phyloP scores from a whole-genome alignment of 306 rosid species.

The Cucumis melo region DNA sequence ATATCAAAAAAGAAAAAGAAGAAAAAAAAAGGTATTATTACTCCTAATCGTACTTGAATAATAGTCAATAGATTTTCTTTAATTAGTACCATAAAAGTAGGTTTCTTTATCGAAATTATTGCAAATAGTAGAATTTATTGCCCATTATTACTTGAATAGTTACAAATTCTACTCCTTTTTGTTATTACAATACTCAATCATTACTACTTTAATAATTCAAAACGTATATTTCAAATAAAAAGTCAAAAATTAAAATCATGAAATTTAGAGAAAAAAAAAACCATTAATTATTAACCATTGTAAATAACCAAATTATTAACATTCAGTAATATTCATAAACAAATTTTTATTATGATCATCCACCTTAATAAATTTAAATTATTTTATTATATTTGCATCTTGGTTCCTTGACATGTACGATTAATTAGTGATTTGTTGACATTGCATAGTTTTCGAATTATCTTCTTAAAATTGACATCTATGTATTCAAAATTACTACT shows the following conservation, averaged over 20 bases:
- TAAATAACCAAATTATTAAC: not conserved
- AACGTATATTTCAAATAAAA: not conserved
- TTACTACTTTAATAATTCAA: not conserved
- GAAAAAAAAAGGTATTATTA: not conserved
- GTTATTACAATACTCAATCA: not conserved
- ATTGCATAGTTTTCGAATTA: not conserved
- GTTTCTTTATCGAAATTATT: not conserved
- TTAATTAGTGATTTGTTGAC: not conserved
- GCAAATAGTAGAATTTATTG: not conserved
- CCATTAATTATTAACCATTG: not conserved
- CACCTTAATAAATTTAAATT: not conserved
- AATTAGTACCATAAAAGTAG: not conserved
- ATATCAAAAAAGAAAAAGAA: not conserved
- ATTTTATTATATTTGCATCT: not conserved
- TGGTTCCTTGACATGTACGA: not conserved
- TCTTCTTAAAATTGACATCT: not conserved
- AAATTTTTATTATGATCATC: not conserved
- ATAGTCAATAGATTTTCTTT: not conserved
- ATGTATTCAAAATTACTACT: not conserved
- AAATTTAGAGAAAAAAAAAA: not conserved
- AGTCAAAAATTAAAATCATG: not conserved
- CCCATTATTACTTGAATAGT: not conserved
- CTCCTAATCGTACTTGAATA: not conserved
- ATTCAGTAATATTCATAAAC: not conserved
- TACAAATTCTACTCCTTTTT: not conserved